Base-by-base conservation (phyloP, 1,284 basidiomycete species). In the Trametes versicolor region DNA sequence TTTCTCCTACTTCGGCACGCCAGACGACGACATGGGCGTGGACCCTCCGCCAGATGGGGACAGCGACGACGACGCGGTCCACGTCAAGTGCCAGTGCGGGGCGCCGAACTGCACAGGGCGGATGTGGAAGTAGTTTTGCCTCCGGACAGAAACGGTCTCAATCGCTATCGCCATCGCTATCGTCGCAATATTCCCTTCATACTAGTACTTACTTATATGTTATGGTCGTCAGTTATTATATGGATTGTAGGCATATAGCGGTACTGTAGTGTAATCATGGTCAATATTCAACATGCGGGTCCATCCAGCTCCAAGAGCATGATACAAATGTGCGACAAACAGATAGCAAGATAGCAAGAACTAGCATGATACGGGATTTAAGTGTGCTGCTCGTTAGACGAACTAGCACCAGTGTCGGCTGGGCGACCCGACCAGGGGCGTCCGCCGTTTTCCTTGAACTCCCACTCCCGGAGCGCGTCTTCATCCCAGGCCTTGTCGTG, bases 401-500 rank as follows among this genome's bases (percentile, higher is more conserved):
- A 29, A 1, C 50, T 13, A 2, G 36, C 21, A 17, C 27, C 21
- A 2, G 19, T 17, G 13, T 65, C 65, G 1, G 63, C 3, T 12
- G 68, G 64, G 53, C 84, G 79, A 4, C 92, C 93, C 27, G 81
- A 78, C 95, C 95, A 97, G 4, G 78, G 76, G 63, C 75, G 75
- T 0, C 90, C 89, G 9, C 77, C 81, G 72, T 95, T 94, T 41
- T 79, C 83, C 65, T 85, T 80, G 59, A 72, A 74, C 76, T 97
- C 94, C 95, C 95, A 97, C 45, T 82, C 80, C 41, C 76, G 75
- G 55, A 97, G 79, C 37, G 87, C 83, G n/a, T 83, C 83, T 69
- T 94, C 88, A 74, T 97, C 92, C 85, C 93, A 94, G 10, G 75
- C 71, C 74, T 92, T 94, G n/a, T 77, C 83, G 1, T 79, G 76